Evolutionary conservation across 441 rosid species (phyloP), one percentile per base, ranked within the genome.

Genomic region (Bruguiera hainesii): DNA sequence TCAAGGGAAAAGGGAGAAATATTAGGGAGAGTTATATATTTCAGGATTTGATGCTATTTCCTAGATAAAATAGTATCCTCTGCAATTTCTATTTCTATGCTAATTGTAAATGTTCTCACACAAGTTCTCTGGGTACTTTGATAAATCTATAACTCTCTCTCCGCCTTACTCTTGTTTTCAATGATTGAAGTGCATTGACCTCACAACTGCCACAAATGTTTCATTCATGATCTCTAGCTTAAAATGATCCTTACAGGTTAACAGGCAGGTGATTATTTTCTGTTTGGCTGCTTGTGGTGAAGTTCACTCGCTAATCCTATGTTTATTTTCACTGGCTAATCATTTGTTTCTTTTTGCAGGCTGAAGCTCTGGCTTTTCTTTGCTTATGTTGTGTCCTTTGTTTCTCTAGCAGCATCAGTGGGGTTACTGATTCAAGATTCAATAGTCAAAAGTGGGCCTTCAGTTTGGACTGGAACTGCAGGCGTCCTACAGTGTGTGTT

Each of bases 321-420:
- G 39, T 35, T 35, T 35, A 35, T 35, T 35, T 35, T 35, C 11
- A 9, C 39, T 1, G 39, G 48, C 77, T 78, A 52, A 77, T 49
- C 64, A 66, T 63, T 69, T 42, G 57, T 66, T 64, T 31, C 65
- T 68, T 62, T 58, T 58, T 67, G 60, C 91, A 93, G 96, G 71
- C 84, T 94, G 90, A 94, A 91, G 85, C 93, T 94, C 29, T 91
- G 98, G 98, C 96, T 94, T 65, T 95, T 95, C 89, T 64, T 95
- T 53, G 99, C 97, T 4, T 95, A 95, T 74, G 98, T 95, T 29
- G 90, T 95, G 60, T 87, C 99, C 61, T 92, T 95, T 58, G 97
- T 91, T 73, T 95, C 99, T 53, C 73, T 95, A 60, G 97, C 99
- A 46, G 99, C 95, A 66, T 90, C 97, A 18, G 98, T 92, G 53